Base-by-base conservation (phyloP, 345 rosid genomes). In the Ailanthus altissimus region DNA sequence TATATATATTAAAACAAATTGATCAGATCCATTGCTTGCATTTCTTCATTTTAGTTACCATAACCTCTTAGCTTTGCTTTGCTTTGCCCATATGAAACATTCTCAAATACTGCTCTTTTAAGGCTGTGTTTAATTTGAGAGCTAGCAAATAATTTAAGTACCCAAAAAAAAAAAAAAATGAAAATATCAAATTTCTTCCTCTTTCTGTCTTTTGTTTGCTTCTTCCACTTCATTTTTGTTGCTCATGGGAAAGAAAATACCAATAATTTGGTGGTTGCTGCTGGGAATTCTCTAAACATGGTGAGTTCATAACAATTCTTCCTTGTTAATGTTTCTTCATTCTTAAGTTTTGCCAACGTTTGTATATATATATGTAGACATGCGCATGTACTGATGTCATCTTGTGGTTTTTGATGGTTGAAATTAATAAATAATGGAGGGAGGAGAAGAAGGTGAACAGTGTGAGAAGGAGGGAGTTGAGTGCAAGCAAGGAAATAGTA, bases 401-500 rank as follows among this genome's bases (percentile, higher is more conserved):
- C 38, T 1, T 32, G 3, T 32, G 3, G 38, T 3, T 5, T 21
- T 8, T 42, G 38, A 46, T 64, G 26, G 4, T 57, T 45, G 21
- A 47, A n/a, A 56, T 60, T 14, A 0, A 32, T 65, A 43, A n/a
- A 43, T 60, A 25, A 40, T 75, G 80, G 71, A 53, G 47, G 67
- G 67, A 21, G 28, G 10, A 6, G 51, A 21, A 40, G 51, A 5
- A 57, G 64, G 12, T 25, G 77, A 57, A n/a, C n/a, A n/a, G 47
- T 71, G 75, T 36, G 47, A 67, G 0, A 67, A 82, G 62, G 72
- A 49, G 6, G 46, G 72, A 23, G 80, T 68, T 50, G 75, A 58
- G 50, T 66, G 80, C 78, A 75, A 60, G 50, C 23, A 75, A 79
- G 75, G 75, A 72, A 53, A 61, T 57, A 68, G 71, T 75, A 56